Evolutionary conservation across 2,329 filamentous ascomycete genomes (phyloP), one percentile per base, ranked within the genome.

Genomic region (Stachybotrys chlorohalonatus): DNA sequence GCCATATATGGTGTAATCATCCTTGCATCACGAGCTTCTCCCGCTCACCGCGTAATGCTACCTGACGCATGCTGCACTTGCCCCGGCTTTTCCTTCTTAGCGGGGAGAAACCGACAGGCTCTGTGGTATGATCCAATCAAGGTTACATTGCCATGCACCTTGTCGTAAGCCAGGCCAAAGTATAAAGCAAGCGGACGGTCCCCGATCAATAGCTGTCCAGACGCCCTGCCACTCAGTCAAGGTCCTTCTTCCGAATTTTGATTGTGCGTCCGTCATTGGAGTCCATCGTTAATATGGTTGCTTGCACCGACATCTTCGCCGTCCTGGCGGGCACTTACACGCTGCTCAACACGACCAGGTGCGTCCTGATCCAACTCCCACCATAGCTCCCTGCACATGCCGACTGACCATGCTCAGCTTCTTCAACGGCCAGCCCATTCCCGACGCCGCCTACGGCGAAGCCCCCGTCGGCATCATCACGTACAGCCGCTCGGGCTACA

Each of bases 301-400:
- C 30, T 6, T 42, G 31, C 49, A 51, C 11, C 49, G 49, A 36
- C 31, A 51, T 51, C n/a, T 42, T 51, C 32, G 49, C 49, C 31
- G 49, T 42, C 30, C 49, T 51, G 30, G 49, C 49, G 11, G 49
- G 49, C 49, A 51, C 49, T n/a, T 51, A 51, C 31, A 32, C 49
- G 9, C 31, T 51, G 31, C 30, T 51, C 49, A 51, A 51, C 31
- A 51, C 49, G 6, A 51, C 31, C 30, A 51, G 49, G 49, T 51
- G 42, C 6, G 49, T n/a, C 49, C 11, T 7, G 11, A 45, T 24
- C 24, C 5, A 3, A 9, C 15, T 47, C 17, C 17, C 46, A 11
- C 46, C 9, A 16, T 7, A n/a, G 11, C 8, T 3, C n/a, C 46
- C 46, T 7, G 15, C 46, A n/a, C 31, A 50, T 11, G 24, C 9